A percentile compares a stretch with the other conserved stretches of the same genome.
Conservation (phyloP, 257 asterid genomes). For the Linaria vulgaris region DNA sequence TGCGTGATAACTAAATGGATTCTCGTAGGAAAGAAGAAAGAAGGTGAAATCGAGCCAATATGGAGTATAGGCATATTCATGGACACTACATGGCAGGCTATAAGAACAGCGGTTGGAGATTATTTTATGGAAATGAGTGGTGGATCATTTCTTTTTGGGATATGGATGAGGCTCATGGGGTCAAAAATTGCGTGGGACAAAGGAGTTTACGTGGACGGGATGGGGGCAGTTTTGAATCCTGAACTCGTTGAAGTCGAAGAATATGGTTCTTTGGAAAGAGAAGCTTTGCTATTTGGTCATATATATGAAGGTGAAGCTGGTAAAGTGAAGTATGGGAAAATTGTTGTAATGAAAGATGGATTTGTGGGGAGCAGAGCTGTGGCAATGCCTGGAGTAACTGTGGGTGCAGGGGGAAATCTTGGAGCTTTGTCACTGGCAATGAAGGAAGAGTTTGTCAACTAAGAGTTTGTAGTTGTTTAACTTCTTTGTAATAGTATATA, state of each 20-base stretch:
- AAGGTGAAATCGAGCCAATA: constrained; percentile 41
- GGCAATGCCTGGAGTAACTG: constrained; percentile 60
- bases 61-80: constrained; percentile 57
- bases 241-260: constrained; percentile 49
- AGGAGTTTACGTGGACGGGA: constrained; percentile 51
- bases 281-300: constrained; percentile 67
- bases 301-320: constrained; percentile 72
- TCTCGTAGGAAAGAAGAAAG: constrained; percentile 54
- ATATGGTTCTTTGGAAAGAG: constrained; percentile 46
- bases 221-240: constrained; percentile 62
- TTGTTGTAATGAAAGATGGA: constrained; percentile 46
- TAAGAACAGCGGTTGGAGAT: constrained; percentile 53
- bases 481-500: neutral
- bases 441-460: constrained; percentile 60
- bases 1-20: constrained; percentile 57
- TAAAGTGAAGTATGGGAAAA: constrained; percentile 59
- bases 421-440: constrained; percentile 60
- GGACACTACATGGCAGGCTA: constrained; percentile 70
- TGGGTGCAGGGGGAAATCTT: constrained; percentile 45
- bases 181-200: constrained; percentile 46
- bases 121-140: constrained; percentile 55
- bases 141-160: constrained; percentile 45
- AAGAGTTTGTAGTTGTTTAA: constrained; percentile 14
- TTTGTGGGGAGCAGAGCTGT: constrained; percentile 64
- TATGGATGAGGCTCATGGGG: constrained; percentile 66